Conservation (phyloP, 2,329 filamentous ascomycete species). For the Neurospora crassa region DNA sequence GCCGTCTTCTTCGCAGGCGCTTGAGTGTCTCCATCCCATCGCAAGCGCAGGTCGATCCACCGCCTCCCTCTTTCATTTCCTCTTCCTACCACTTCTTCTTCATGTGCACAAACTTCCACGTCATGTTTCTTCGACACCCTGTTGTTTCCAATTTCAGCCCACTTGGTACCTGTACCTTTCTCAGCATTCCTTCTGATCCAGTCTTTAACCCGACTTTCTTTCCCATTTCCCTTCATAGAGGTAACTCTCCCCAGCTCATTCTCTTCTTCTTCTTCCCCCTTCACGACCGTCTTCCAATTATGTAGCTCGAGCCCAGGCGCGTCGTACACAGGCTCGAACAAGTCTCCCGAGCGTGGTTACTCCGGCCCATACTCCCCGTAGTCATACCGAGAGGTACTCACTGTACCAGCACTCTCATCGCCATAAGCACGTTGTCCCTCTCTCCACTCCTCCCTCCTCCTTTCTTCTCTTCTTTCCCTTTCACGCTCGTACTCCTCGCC, state of each 20-base stretch:
- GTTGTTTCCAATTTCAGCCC: neutral
- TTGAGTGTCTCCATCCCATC: too few relatives aligned
- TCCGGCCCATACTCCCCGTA: slow-evolving; percentile 8
- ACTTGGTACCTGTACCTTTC: neutral
- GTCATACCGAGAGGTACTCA: neutral
- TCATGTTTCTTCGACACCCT: too few relatives aligned
- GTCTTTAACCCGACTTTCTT: too few relatives aligned
- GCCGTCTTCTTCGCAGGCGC: too few relatives aligned
- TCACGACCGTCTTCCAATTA: neutral
- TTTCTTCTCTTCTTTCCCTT: neutral
- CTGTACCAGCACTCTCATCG: neutral
- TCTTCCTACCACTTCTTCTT: too few relatives aligned
- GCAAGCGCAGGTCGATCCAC: too few relatives aligned
- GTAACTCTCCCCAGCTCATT: slow-evolving; percentile 1
- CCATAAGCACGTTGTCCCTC: neutral
- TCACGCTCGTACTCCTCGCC: neutral
- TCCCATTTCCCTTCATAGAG: too few relatives aligned
- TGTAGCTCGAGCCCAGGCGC: neutral
- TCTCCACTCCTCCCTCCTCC: neutral
- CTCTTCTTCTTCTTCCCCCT: neutral
- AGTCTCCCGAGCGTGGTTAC: slow-evolving; percentile 30
- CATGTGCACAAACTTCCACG: too few relatives aligned
- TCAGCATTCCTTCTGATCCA: neutral
- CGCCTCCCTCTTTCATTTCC: too few relatives aligned
- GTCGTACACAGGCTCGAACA: slow-evolving; percentile 4